Evolutionary conservation across 164 flowering plant species (phyloP), one percentile per base, ranked within the genome.

Genomic region (Aristolochia fimbriata): DNA sequence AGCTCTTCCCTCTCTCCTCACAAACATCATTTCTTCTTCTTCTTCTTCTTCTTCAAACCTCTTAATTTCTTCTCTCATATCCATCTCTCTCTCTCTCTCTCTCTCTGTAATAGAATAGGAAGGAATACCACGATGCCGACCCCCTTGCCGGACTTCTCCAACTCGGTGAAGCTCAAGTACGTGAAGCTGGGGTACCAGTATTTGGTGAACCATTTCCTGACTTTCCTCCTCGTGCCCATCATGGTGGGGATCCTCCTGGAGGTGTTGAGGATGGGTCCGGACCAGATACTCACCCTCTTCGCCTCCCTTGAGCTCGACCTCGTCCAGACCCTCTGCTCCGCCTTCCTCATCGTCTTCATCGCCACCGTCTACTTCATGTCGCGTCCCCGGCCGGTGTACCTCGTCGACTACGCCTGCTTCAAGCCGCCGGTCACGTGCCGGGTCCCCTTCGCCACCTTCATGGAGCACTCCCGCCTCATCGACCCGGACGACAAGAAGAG

Each of bases 361-460:
- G 59, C 64, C 12, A 66, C 60, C 20, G 59, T 59, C 50, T 66
- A 60, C 48, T 51, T 45, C 37, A 46, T 60, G 47, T 59, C 69
- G 16, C 30, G 47, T 25, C 69, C 64, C 6, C 59, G 60, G 1
- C 55, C 52, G 15, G n/a, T 66, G 17, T 66, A 43, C 37, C 47
- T 66, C 2, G 59, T 66, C n/a, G 64, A 79, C 50, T 79, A 74
- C 63, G 48, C 78, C 8, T 70, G 76, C 41, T 77, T 62, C 49
- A 60, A 47, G 46, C 69, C 64, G 16, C 64, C 64, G 22, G 47
- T 30, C 2, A 52, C 69, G 10, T 66, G 64, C 55, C 46, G 69
- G 33, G 69, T 66, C 6, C 69, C 69, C 16, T 60, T 60, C 60
- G 30, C 60, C 22, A 53, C 59, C 5, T 66, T 60, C 55, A 60